Conservation (phyloP, 129 eudicot genomes). For the Ambrosia artemisiifolia region DNA sequence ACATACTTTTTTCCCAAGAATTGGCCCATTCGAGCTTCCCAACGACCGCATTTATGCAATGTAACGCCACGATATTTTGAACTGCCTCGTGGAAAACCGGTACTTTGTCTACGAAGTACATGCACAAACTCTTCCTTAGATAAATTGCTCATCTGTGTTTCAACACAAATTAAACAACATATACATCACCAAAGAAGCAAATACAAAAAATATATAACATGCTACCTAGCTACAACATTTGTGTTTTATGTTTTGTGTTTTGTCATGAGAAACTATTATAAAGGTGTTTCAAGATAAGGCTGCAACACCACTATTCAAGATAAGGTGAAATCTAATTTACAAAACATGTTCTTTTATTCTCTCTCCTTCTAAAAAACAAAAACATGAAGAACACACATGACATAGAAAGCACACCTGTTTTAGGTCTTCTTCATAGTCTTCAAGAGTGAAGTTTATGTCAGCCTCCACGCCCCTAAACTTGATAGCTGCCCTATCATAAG, state of each 20-base stretch:
- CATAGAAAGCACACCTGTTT: conserved; percentile 54
- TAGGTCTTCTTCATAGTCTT: conserved; percentile 65
- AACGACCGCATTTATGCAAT: conserved; percentile 90
- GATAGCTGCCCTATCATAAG: conserved; percentile 82
- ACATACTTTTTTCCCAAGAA: conserved; percentile 92
- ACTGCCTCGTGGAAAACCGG: conserved; percentile 89
- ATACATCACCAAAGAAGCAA: background rate
- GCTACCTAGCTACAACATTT: background rate
- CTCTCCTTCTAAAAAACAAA: background rate
- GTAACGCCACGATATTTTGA: conserved; percentile 89
- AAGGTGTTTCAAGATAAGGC: conserved; percentile 43
- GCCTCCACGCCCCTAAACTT: conserved; percentile 83
- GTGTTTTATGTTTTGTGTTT: conserved; percentile 11
- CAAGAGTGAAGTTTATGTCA: conserved; percentile 65
- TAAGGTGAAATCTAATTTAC: conserved; percentile 37
- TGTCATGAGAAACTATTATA: conserved; percentile 19
- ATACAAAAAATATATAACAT: background rate
- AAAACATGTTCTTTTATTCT: background rate
- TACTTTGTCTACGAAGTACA: conserved; percentile 90
- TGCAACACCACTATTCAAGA: conserved; percentile 49
- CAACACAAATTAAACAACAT: conserved; percentile 1
- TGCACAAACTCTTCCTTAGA: conserved; percentile 98
- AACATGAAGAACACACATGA: conserved; percentile 15
- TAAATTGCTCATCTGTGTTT: conserved; percentile 62
- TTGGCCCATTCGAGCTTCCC: conserved; percentile 99